These are phyloP conservation scores for Flaveria linearis DNA, from an alignment of 129 eudicot species.

Conservation along the genomic window DNA sequence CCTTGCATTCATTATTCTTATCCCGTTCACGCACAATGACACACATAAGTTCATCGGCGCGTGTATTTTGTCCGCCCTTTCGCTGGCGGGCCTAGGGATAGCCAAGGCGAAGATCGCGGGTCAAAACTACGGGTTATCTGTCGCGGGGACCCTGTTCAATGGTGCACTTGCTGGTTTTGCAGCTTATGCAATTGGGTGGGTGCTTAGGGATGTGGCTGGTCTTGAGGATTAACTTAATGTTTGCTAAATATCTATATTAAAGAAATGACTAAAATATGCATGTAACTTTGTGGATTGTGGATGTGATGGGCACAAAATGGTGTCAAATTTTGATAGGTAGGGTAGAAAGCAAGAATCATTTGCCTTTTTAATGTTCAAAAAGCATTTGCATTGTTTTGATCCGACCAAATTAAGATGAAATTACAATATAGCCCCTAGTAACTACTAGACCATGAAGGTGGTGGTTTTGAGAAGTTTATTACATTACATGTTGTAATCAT, in stretches of 20 bases:
- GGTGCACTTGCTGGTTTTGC: conserved; percentile 78
- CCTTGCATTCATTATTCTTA: conserved; percentile 73
- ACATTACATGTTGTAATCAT: background rate
- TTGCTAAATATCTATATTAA: background rate
- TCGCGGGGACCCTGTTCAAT: conserved; percentile 51
- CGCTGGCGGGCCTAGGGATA: conserved; percentile 58
- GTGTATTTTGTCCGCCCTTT: conserved; percentile 59
- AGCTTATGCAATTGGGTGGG: conserved; percentile 77
- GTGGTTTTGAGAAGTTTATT: background rate
- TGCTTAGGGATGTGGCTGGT: conserved; percentile 74
- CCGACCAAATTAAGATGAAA: background rate
- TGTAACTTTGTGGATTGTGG: background rate
- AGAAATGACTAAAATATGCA: background rate
- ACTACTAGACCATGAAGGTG: background rate
- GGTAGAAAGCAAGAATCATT: background rate
- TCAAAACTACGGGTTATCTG: conserved; percentile 52
- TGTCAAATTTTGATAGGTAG: conserved; percentile 26
- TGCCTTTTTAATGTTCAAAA: background rate
- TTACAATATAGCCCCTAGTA: background rate
- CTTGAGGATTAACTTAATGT: conserved; percentile 39
- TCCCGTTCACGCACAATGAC: conserved; percentile 68
- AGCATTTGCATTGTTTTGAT: background rate
- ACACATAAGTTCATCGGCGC: conserved; percentile 65
- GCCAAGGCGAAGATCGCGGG: conserved; percentile 75
- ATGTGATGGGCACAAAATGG: conserved; percentile 5